phyloP scores from a whole-genome alignment of 2,329 filamentous ascomycete genomes.

The Teratosphaeriaceae sp. region DNA sequence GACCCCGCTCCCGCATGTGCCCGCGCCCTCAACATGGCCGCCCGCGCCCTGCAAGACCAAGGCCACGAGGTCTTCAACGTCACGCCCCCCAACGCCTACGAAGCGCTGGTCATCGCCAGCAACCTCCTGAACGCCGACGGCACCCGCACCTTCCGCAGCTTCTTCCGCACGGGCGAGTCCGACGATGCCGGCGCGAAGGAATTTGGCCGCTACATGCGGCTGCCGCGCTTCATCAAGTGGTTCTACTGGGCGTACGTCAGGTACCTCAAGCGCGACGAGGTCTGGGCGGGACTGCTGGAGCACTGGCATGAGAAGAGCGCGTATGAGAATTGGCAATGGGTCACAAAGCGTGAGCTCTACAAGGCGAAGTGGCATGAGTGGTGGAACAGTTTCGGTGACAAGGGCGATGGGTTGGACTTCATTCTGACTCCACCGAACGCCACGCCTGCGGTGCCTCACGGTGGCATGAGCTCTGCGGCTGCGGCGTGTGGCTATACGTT shows the following conservation, averaged over 20 bases:
- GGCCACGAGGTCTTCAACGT: slow-evolving; percentile 70
- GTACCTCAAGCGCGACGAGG: slow-evolving; percentile 66
- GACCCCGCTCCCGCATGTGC: slow-evolving; percentile 79
- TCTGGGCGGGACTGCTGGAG: slow-evolving; percentile 72
- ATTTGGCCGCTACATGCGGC: slow-evolving; percentile 65
- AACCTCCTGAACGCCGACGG: slow-evolving; percentile 81
- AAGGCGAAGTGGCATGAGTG: slow-evolving; percentile 74
- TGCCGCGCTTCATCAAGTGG: slow-evolving; percentile 70
- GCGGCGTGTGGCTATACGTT: slow-evolving; percentile 91
- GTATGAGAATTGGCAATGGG: slow-evolving; percentile 76
- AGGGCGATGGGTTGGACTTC: slow-evolving; percentile 55
- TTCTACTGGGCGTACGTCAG: slow-evolving; percentile 87
- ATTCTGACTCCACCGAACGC: slow-evolving; percentile 82
- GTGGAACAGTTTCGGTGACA: slow-evolving; percentile 60
- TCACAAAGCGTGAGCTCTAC: slow-evolving; percentile 69
- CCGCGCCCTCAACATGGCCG: slow-evolving; percentile 66
- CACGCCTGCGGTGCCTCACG: slow-evolving; percentile 80
- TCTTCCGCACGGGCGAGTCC: slow-evolving; percentile 70
- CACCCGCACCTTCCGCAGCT: slow-evolving; percentile 69
- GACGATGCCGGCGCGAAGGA: slow-evolving; percentile 72
- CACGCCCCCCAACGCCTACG: slow-evolving; percentile 52
- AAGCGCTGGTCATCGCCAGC: slow-evolving; percentile 68
- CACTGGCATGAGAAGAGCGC: slow-evolving; percentile 69
- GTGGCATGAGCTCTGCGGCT: slow-evolving; percentile 77
- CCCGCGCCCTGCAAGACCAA: slow-evolving; percentile 58